phyloP scores from a whole-genome alignment of 176 grass and related monocot species.

The Dendrocalamus sinicus region DNA sequence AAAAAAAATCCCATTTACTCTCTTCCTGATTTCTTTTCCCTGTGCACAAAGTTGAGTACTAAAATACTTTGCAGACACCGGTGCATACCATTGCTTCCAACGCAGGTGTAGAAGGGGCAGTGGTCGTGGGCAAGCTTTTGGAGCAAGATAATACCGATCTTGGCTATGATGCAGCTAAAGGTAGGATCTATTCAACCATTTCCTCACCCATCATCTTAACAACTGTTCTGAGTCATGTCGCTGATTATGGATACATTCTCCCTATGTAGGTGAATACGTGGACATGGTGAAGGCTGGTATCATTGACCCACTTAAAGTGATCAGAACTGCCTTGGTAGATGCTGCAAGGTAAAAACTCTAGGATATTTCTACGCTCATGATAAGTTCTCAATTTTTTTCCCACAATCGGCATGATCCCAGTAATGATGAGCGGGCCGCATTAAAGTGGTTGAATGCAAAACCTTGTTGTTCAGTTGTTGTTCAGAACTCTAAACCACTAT shows the following conservation, averaged over 20 bases:
- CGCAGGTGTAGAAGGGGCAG: constrained; percentile 96
- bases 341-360: constrained; percentile 74
- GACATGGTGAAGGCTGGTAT: constrained; percentile 98
- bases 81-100: constrained; percentile 89
- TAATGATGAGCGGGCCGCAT: background rate
- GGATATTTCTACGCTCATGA: background rate
- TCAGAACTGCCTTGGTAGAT: constrained; percentile 97
- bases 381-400: background rate
- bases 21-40: background rate
- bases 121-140: constrained; percentile 95
- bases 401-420: no score
- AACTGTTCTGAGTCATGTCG: background rate
- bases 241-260: background rate
- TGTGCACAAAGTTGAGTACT: constrained; percentile 10
- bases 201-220: background rate
- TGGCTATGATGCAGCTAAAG: constrained; percentile 97
- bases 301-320: constrained; percentile 97
- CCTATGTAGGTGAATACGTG: constrained; percentile 74
- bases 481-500: background rate
- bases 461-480: background rate
- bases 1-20: background rate
- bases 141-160: constrained; percentile 89
- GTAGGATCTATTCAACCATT: constrained; percentile 31
- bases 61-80: constrained; percentile 65
- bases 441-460: background rate